These are phyloP conservation scores for Coniochaeta sp. DNA, from an alignment of 2,329 filamentous ascomycete genomes.

Conservation along the genomic window DNA sequence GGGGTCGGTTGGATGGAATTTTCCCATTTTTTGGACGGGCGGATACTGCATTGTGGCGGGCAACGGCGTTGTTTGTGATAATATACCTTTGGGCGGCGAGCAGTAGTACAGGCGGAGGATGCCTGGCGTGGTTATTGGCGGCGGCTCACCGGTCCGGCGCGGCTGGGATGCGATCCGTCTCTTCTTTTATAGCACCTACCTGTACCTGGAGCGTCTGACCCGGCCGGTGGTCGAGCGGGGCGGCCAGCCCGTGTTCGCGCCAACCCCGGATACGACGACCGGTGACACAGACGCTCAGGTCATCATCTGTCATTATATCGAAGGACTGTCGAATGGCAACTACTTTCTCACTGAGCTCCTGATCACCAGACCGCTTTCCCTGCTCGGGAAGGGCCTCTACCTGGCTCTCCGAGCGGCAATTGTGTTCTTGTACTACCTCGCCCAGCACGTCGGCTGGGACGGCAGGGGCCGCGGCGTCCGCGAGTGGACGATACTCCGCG, in stretches of 20 bases:
- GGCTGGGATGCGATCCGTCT: background rate
- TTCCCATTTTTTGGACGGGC: background rate
- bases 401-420: background rate
- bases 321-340: background rate
- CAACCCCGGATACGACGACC: background rate
- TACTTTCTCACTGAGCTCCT: background rate
- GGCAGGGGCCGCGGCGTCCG: background rate
- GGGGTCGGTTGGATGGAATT: background rate
- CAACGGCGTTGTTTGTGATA: background rate
- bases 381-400: background rate
- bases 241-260: background rate
- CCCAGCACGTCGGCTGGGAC: background rate
- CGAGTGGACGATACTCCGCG: background rate
- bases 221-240: background rate
- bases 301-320: background rate
- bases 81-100: background rate
- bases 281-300: background rate
- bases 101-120: background rate
- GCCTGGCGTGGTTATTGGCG: background rate
- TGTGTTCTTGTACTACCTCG: background rate
- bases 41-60: background rate
- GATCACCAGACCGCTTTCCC: background rate
- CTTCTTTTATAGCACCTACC: background rate
- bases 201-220: background rate
- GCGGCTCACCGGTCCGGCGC: background rate